A percentile compares a stretch with the other conserved stretches of the same genome.
These are phyloP conservation scores for Rhodosporidiobolus odoratus DNA, from an alignment of 768 basidiomycete genomes.

Conservation along the genomic window DNA sequence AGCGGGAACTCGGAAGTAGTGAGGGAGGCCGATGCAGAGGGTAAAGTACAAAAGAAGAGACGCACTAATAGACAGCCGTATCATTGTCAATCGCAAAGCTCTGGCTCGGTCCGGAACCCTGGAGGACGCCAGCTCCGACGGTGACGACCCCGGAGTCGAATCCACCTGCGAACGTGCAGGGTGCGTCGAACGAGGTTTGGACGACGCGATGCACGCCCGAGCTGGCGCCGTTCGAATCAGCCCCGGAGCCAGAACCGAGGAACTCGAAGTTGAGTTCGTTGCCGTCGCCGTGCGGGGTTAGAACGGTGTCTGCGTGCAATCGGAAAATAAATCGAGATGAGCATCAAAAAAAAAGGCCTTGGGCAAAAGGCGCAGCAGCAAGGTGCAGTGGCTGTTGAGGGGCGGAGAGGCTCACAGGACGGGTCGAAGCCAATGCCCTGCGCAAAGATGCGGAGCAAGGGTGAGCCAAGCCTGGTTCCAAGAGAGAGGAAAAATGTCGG, in stretches of 20 bases:
- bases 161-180: constrained; percentile 8
- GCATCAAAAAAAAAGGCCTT: neutral
- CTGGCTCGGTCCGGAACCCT: constrained; percentile 6
- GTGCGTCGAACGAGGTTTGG: constrained; percentile 3
- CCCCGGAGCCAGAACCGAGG: neutral
- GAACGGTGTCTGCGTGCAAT: neutral
- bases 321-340: no score
- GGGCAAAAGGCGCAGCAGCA: neutral
- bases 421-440: constrained; percentile 25
- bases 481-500: neutral
- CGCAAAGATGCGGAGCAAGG: neutral
- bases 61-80: constrained; percentile 7
- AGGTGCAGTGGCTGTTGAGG: neutral
- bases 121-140: neutral
- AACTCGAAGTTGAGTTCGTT: neutral
- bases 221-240: constrained; percentile 4
- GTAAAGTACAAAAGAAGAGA: no score
- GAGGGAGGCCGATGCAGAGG: no score
- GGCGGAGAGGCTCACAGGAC: neutral
- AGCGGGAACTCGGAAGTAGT: neutral
- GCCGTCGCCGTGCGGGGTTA: neutral
- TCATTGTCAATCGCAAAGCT: constrained; percentile 23
- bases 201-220: constrained; percentile 24
- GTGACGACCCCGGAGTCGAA: constrained; percentile 17
- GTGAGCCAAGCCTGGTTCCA: neutral